Evolutionary conservation across 805 yeast genomes (phyloP).

Genomic region (Millerago galiae): DNA sequence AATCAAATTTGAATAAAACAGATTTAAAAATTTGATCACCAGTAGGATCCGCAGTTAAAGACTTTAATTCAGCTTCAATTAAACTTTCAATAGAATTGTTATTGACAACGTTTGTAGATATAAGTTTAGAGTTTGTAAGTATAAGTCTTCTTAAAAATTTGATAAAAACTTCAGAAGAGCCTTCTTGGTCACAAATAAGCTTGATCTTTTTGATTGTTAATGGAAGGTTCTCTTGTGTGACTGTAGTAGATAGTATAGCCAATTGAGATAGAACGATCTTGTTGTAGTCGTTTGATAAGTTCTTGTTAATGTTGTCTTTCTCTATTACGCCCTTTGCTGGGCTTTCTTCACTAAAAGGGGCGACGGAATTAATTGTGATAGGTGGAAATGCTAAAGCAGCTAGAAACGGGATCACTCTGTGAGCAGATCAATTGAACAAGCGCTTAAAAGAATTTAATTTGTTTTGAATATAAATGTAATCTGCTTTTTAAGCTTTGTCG

Average conservation of each 20-base stretch:
- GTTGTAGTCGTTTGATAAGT: constrained; percentile 3
- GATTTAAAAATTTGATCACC: constrained; percentile 6
- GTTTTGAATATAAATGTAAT: background rate
- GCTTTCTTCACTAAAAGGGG: constrained; percentile 4
- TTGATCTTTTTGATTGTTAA: constrained; percentile 39
- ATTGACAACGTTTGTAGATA: constrained; percentile 17
- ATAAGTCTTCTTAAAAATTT: constrained; percentile 28
- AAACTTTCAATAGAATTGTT: constrained; percentile 15
- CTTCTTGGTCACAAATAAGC: constrained; percentile 33
- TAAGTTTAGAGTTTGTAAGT: constrained; percentile 25
- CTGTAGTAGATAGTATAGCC: constrained; percentile 41
- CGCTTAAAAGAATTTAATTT: background rate
- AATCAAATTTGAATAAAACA: constrained; percentile 17
- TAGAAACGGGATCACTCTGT: background rate
- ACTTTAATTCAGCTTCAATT: constrained; percentile 20
- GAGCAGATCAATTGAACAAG: constrained; percentile 1
- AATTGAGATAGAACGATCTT: constrained; percentile 46
- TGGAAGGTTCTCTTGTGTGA: constrained; percentile 34
- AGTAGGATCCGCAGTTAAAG: constrained; percentile 14
- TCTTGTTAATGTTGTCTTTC: background rate
- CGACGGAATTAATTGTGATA: constrained; percentile 8
- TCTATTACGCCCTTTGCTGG: constrained; percentile 8
- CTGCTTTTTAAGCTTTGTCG: background rate
- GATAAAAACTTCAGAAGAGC: constrained; percentile 27
- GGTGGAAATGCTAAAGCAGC: background rate